These are phyloP conservation scores for Solioccasus polychromus DNA, from an alignment of 768 basidiomycete genomes.

Conservation along the genomic window DNA sequence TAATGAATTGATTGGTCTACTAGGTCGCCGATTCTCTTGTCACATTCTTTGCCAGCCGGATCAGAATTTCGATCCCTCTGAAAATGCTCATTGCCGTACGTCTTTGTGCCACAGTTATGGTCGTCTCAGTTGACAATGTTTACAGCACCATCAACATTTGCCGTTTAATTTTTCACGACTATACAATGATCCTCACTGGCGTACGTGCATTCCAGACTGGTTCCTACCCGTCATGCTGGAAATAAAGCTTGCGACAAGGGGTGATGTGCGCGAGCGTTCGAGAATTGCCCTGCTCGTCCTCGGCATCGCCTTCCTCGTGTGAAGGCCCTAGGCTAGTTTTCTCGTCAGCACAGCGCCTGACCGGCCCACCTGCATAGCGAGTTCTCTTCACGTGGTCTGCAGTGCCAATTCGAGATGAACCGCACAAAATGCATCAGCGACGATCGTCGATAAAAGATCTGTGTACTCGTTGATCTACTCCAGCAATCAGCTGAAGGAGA, in stretches of 20 bases:
- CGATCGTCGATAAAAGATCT: conserved; percentile 63
- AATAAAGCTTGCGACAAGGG: conserved; percentile 72
- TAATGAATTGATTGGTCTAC: conserved; percentile 6
- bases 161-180: conserved; percentile 36
- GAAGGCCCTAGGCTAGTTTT: conserved; percentile 61
- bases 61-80: conserved; percentile 60
- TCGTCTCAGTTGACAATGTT: conserved; percentile 5
- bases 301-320: conserved; percentile 45
- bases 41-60: conserved; percentile 72
- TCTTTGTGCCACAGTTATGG: conserved; percentile 13
- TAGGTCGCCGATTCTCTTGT: conserved; percentile 60
- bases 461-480: conserved; percentile 51
- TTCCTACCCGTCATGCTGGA: conserved; percentile 17
- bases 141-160: conserved; percentile 45
- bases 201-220: conserved; percentile 8
- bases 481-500: conserved; percentile 55
- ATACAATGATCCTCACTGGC: conserved; percentile 18
- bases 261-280: conserved; percentile 58
- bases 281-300: conserved; percentile 51
- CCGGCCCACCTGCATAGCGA: conserved; percentile 54
- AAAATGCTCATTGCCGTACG: conserved; percentile 82
- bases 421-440: conserved; percentile 65
- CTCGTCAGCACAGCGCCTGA: conserved; percentile 62
- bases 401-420: conserved; percentile 72
- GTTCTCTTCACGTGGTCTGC: conserved; percentile 49